Evolutionary conservation across 768 basidiomycete genomes (phyloP), one percentile per base, ranked within the genome.

Genomic region (Kwoniella sp.): DNA sequence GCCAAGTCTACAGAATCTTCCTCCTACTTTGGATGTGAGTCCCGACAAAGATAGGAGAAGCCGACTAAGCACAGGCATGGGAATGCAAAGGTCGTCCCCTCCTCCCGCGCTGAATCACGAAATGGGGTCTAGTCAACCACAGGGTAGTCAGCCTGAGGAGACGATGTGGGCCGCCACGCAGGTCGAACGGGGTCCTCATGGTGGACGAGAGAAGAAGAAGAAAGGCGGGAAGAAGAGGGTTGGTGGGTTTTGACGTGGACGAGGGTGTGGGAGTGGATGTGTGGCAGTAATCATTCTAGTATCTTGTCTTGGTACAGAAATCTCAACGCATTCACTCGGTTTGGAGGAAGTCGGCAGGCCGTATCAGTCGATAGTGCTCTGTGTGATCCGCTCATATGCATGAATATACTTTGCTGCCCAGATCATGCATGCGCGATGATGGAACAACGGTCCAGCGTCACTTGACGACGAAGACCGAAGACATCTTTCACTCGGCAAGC

Each of bases 181-280:
- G 53, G 63, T 73, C 17, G 74, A 76, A 49, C 25, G 68, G 51
- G 74, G 74, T 5, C 62, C 55, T 13, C 72, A 67, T 54, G 73
- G 73, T 30, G 74, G 71, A 1, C 50, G 68, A 46, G 65, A 54
- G 19, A 63, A 56, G 24, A 64, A 64, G 44, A 72, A 72, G 63
- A 68, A 67, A 44, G 63, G 58, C 50, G 60, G 40, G 29, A 72
- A 72, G 64, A 63, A 63, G 47, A 55, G 58, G 46, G 64, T 73
- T 27, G 74, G 74, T 1, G 74, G 74, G n/a, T 76, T 76, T 37
- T 76, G 15, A 26, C 7, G 12, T 17, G 56, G n/a, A n/a, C n/a
- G n/a, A n/a, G n/a, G n/a, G n/a, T n/a, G n/a, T n/a, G n/a, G n/a
- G n/a, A n/a, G n/a, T n/a, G n/a, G 19, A 15, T 2, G 21, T 19